A percentile compares a stretch with the other conserved stretches of the same genome.
These are phyloP conservation scores for Sisymbrium irio DNA, from an alignment of 345 rosid genomes.

Conservation along the genomic window DNA sequence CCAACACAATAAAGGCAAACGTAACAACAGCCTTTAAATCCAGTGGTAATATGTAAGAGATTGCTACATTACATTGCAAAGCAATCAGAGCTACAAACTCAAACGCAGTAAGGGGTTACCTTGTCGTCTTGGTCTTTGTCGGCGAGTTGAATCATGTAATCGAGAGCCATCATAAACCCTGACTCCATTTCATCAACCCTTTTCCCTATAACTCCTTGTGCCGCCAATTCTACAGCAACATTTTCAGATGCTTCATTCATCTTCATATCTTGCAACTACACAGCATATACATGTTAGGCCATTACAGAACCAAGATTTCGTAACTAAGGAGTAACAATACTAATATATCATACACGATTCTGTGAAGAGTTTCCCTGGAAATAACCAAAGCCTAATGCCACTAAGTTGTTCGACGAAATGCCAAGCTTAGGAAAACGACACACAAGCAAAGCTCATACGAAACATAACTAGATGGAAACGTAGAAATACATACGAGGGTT, in stretches of 20 bases:
- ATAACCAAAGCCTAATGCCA: background rate
- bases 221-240: constrained; percentile 87
- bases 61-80: background rate
- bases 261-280: constrained; percentile 78
- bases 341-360: background rate
- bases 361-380: background rate
- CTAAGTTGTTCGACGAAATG: constrained; percentile 32
- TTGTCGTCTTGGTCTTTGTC: constrained; percentile 77
- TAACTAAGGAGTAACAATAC: background rate
- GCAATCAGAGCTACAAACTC: background rate
- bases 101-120: constrained; percentile 42
- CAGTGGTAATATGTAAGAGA: background rate
- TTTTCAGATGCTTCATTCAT: constrained; percentile 88
- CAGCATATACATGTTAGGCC: constrained; percentile 13
- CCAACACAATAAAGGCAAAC: background rate
- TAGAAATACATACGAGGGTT: constrained; percentile 47
- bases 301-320: background rate
- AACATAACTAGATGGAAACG: background rate
- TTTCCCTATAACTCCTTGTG: constrained; percentile 92
- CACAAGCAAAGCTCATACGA: constrained; percentile 1
- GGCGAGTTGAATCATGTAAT: constrained; percentile 88
- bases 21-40: background rate
- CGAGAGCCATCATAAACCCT: constrained; percentile 94
- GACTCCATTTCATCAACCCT: constrained; percentile 94
- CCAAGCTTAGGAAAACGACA: constrained; percentile 1